Conservation (phyloP, 2,329 filamentous ascomycete species). For the Botryosphaeria dothidea region DNA sequence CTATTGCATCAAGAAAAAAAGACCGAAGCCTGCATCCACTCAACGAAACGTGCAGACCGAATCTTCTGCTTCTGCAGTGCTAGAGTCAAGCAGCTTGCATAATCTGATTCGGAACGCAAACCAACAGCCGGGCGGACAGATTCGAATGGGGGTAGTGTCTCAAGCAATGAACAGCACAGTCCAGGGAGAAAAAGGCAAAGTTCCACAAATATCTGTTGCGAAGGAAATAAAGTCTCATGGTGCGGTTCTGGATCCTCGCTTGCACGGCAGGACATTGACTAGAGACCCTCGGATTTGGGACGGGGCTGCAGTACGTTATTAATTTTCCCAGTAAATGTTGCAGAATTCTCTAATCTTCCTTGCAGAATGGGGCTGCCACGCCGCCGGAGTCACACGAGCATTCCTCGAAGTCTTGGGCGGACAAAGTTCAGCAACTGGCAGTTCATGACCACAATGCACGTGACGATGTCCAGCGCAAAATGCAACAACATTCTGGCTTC, state of each 20-base stretch:
- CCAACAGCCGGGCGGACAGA: background rate
- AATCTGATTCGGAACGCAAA: background rate
- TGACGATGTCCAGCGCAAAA: background rate
- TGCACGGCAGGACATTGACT: background rate
- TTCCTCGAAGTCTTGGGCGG: background rate
- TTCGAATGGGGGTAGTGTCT: background rate
- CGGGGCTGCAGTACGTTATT: background rate
- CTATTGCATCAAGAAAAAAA: conserved; percentile 4
- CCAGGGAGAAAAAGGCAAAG: background rate
- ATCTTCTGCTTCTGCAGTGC: too few relatives aligned
- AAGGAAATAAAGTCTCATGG: background rate
- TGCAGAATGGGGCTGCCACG: background rate
- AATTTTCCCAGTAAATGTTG: too few relatives aligned
- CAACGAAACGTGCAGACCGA: background rate
- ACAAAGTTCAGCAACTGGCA: background rate
- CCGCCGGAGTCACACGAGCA: background rate
- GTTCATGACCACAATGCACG: background rate
- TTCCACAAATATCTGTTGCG: background rate
- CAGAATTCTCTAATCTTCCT: background rate
- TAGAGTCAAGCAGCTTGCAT: background rate
- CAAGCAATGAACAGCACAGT: background rate
- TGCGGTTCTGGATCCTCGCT: background rate
- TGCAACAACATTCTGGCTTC: background rate
- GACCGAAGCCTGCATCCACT: background rate
- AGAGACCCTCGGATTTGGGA: background rate